These are phyloP conservation scores for Ophiostoma triangulosporum DNA, from an alignment of 2,329 filamentous ascomycete genomes.

Conservation along the genomic window DNA sequence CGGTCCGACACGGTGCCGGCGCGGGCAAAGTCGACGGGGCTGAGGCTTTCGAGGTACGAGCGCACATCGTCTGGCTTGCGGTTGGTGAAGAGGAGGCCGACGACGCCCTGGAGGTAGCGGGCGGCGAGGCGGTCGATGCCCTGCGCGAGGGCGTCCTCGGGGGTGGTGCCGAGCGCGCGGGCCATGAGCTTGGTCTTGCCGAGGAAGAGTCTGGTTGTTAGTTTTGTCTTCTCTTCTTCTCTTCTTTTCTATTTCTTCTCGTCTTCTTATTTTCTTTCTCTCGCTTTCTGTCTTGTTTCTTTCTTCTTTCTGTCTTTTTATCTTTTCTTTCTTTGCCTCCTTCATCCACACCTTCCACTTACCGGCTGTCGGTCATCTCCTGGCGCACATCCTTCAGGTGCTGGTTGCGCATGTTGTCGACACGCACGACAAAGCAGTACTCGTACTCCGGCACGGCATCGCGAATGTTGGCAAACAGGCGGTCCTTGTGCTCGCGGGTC, in stretches of 20 bases:
- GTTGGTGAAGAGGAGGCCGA: constrained; percentile 84
- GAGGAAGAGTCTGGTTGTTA: constrained; percentile 68
- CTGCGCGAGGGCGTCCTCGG: constrained; percentile 67
- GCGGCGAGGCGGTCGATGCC: constrained; percentile 57
- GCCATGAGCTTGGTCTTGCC: constrained; percentile 99
- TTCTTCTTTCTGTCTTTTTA: neutral
- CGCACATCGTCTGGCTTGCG: constrained; percentile 50
- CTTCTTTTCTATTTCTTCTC: neutral
- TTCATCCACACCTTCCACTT: constrained; percentile 17
- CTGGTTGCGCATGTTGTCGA: constrained; percentile 97
- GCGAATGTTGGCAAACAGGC: constrained; percentile 79
- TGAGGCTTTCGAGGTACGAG: constrained; percentile 58
- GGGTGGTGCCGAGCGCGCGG: constrained; percentile 71
- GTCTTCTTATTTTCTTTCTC: neutral
- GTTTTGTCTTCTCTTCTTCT: neutral
- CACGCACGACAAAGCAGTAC: constrained; percentile 82
- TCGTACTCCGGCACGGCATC: constrained; percentile 74
- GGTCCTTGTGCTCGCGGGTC: constrained; percentile 78
- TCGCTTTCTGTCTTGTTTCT: too few species aligned
- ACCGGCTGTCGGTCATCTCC: constrained; percentile 77
- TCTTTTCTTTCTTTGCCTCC: neutral
- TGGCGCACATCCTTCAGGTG: constrained; percentile 83
- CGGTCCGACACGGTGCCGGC: constrained; percentile 65
- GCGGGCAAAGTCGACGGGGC: constrained; percentile 78
- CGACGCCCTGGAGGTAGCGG: constrained; percentile 52